These are phyloP conservation scores for Fusarium brachygibbosum DNA, from an alignment of 2,329 filamentous ascomycete species.

Conservation along the genomic window DNA sequence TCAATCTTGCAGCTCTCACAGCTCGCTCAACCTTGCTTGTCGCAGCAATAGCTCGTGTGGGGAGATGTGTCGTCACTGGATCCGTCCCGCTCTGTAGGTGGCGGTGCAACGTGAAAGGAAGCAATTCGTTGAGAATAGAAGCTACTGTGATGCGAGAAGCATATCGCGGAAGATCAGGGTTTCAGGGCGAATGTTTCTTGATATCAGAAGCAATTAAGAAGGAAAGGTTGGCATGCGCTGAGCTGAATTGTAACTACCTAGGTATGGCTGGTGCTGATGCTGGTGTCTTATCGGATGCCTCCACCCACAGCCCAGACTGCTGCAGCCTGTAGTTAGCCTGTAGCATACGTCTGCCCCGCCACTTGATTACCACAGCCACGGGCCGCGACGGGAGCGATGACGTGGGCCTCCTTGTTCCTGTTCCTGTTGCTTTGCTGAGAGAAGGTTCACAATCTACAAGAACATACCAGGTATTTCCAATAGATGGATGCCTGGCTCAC, in stretches of 20 bases:
- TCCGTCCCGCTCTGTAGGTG: constrained; percentile 39
- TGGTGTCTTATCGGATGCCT: constrained; percentile 25
- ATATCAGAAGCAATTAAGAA: constrained; percentile 13
- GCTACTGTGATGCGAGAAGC: constrained; percentile 1
- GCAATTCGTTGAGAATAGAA: constrained; percentile 22
- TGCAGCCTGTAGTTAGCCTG: constrained; percentile 4
- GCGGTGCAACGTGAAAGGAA: constrained; percentile 31
- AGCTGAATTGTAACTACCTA: constrained; percentile 17
- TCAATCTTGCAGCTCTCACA: constrained; percentile 5
- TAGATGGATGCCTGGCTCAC: neutral
- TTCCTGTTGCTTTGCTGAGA: neutral
- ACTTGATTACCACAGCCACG: constrained; percentile 40
- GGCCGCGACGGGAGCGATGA: constrained; percentile 48
- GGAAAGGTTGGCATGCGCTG: constrained; percentile 28
- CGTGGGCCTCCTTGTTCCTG: constrained; percentile 36
- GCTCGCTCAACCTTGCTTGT: constrained; percentile 25
- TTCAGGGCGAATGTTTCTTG: constrained; percentile 2
- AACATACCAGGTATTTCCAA: neutral
- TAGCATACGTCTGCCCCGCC: constrained; percentile 36
- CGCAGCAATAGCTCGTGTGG: constrained; percentile 28
- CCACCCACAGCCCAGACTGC: neutral
- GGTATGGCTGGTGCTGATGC: neutral
- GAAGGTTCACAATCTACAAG: neutral
- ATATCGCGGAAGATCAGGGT: neutral
- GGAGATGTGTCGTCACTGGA: constrained; percentile 48